Base-by-base conservation (phyloP, 805 yeast species). In the Ogataea angusta region DNA sequence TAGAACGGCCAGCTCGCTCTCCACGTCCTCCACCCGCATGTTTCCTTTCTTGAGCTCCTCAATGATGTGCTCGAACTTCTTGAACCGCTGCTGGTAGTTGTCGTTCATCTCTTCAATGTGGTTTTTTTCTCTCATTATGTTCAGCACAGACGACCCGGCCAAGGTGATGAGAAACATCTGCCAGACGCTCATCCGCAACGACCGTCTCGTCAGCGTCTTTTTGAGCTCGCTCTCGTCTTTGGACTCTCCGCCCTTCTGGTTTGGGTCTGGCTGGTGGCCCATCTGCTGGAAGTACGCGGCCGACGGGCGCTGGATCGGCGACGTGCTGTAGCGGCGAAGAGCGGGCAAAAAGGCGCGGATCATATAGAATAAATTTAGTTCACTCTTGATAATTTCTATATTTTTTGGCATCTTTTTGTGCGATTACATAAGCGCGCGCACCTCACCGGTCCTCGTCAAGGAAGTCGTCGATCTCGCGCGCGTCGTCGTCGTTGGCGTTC, bases 401-500 rank as follows among this genome's bases (percentile, higher is more conserved):
- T 12, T 34, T 25, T 25, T 34, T 5, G 7, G 5, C 4, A 12
- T 25, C 15, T 10, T 5, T 18, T 6, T n/a, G 22, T 25, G 10
- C 17, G 33, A 17, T 33, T 33, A 33, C 29, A 3, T 33, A 33
- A 33, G 48, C 16, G 57, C 54, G 48, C 16, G 57, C 54, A 25
- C 60, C 60, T 23, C 50, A 53, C 30, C 55, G 58, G 3, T 42
- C 59, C 9, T 57, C 62, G 24, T 59, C 68, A 12, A 70, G 49
- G 37, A 73, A 67, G 29, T 68, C 64, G 34, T 70, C 68, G 25
- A 73, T 60, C 39, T 72, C 76, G 33, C 70, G 62, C 0, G 78
- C 78, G 54, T 73, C 78, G 33, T 69, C 76, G 38, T 72, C 76
- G 45, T 57, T 57, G 17, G 55, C 52, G 22, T 52, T 57, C 29